Evolutionary conservation across 441 rosid species (phyloP), one percentile per base, ranked within the genome.

Genomic region (Corymbia citriodora): DNA sequence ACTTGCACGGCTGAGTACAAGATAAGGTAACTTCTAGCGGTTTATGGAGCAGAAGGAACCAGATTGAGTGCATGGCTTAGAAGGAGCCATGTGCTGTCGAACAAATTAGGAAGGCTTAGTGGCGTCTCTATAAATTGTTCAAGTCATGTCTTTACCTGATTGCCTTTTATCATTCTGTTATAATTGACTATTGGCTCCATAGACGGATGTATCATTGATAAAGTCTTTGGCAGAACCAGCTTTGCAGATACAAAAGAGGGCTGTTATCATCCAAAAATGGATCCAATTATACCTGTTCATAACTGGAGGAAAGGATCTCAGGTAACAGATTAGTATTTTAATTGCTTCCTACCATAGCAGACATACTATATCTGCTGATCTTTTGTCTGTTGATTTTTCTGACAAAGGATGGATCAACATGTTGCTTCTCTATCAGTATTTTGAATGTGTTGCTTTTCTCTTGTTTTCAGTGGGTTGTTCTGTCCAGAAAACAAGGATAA

Each of bases 261-360:
- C 16, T 98, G 99, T 88, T 98, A 98, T 92, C 97, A 98, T 91
- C 99, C 99, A 79, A 98, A 93, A 94, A 97, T 98, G 98, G 88
- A 90, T 93, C 97, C 97, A 79, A 88, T 93, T 57, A 91, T 98
- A 91, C 97, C 97, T 92, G 96, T 96, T 91, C 91, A 94, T 92
- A 96, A 96, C 93, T 97, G 99, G 99, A 95, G 99, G 96, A 98
- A 98, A 93, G 99, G 99, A 90, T 98, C 99, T 89, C 99, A 97
- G 99, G 99, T 98, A 90, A 91, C 90, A 72, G 40, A 63, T 55
- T 25, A 31, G 81, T 19, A 61, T 72, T 14, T 36, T 36, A 3
- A 40, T 72, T 72, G 49, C 48, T 72, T 72, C 36, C 82, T 72
- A 2, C 49, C 36, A 72, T 21, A 72, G 11, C 13, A 10, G 82